phyloP scores from a whole-genome alignment of 768 basidiomycete species.

The Leucocoprinus leucothites region DNA sequence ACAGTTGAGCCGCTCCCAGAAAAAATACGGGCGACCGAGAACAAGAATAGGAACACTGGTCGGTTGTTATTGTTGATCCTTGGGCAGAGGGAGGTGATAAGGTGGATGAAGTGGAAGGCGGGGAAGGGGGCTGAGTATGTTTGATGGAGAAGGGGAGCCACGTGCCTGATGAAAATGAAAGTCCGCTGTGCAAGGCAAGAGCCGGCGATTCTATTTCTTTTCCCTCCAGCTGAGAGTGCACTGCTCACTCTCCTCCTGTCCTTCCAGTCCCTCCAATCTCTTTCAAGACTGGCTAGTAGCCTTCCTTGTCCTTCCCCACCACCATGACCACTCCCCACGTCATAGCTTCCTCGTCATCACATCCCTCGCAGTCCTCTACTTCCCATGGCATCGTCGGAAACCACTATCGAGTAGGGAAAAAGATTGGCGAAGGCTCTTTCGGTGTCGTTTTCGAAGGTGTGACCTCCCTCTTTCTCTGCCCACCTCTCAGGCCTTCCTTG shows the following conservation, averaged over 20 bases:
- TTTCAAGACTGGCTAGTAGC: conserved; percentile 13
- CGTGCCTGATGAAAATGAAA: conserved; percentile 18
- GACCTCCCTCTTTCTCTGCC: conserved; percentile 18
- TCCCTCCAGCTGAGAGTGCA: conserved; percentile 9
- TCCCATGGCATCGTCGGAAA: conserved; percentile 77
- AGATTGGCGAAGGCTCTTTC: conserved; percentile 99
- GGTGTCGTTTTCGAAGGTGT: conserved; percentile 96
- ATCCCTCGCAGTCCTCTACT: conserved; percentile 60
- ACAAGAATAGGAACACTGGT: neutral
- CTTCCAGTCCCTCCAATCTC: neutral
- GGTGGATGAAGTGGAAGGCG: neutral
- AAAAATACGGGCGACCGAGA: neutral
- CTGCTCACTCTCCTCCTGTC: neutral
- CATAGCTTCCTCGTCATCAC: conserved; percentile 69
- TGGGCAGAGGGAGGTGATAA: neutral
- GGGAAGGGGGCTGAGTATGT: too few relatives aligned
- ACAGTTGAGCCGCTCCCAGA: neutral
- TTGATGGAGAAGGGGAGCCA: neutral
- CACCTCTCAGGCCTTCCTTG: neutral
- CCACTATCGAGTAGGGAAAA: conserved; percentile 91
- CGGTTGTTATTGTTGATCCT: neutral
- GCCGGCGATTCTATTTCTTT: conserved; percentile 26
- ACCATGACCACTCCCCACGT: conserved; percentile 81
- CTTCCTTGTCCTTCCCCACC: conserved; percentile 15
- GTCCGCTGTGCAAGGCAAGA: conserved; percentile 18